A percentile compares a stretch with the other conserved stretches of the same genome.
Conservation (phyloP, 768 basidiomycete genomes). For the Gymnopilus junonius region DNA sequence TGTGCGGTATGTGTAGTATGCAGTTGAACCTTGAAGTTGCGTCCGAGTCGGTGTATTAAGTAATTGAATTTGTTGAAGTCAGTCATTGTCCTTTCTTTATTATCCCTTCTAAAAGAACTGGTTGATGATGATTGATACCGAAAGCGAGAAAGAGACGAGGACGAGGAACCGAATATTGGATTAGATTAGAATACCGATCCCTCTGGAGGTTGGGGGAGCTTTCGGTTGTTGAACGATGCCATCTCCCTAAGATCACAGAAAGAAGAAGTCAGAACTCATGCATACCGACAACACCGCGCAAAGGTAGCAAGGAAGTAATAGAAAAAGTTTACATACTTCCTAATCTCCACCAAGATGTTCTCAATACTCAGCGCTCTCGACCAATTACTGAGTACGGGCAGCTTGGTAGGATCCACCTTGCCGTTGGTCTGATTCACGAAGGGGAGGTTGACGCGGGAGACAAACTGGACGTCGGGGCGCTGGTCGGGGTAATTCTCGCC, state of each 20-base stretch:
- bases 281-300: constrained; percentile 35
- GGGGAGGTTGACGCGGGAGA: constrained; percentile 91
- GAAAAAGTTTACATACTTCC: constrained; percentile 58
- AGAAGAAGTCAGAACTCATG: not conserved
- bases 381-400: constrained; percentile 81
- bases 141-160: no score
- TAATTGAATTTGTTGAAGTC: no score
- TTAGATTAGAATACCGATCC: constrained; percentile 64
- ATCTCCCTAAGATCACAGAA: constrained; percentile 71
- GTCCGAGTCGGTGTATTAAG: no score
- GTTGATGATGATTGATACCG: no score
- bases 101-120: no score
- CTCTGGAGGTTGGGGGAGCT: constrained; percentile 94
- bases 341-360: constrained; percentile 88
- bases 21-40: no score
- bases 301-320: not conserved
- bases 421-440: constrained; percentile 82
- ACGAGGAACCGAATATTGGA: no score
- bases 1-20: no score
- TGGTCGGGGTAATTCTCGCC: constrained; percentile 74
- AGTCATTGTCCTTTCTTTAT: no score
- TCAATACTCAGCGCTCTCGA: constrained; percentile 79
- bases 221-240: constrained; percentile 89
- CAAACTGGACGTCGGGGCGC: constrained; percentile 83
- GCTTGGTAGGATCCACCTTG: constrained; percentile 73